Evolutionary conservation across 306 rosid species (phyloP), one percentile per base, ranked within the genome.

Genomic region (Sechiopsis laciniata): DNA sequence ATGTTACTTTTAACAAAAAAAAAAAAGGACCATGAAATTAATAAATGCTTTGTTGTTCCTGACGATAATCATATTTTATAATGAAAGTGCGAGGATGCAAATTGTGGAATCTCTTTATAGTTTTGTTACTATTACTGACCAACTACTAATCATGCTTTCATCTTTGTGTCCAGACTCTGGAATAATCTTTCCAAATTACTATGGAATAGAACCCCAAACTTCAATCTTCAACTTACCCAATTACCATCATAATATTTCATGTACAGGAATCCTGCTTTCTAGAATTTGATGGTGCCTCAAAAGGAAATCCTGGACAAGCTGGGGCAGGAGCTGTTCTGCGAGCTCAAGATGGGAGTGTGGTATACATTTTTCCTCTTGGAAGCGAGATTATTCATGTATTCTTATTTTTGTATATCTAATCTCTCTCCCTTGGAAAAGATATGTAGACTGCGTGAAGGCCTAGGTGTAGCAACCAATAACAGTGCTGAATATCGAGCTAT

Each of bases 221-320:
- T 26, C 22, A 45, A 10, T 4, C 10, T 66, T 55, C 63, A 58
- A 8, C 52, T 12, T 40, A 13, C 26, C 76, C n/a, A 6, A 80
- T 46, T 73, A 21, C 55, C 61, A 40, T 57, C 24, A 62, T 76
- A 13, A 64, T 73, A 3, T 76, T 82, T 53, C 42, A 72, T 79
- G 45, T 74, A 63, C 82, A 89, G 97, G 78, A 75, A 76, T 77
- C 96, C 37, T 94, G 98, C 80, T 78, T 16, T 71, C 83, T 94
- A 60, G 77, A 81, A 57, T 94, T 94, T 55, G 98, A 89, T 77
- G 97, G 98, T 42, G 98, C 97, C 77, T 83, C 89, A 42, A 90
- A 86, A 78, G 98, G 98, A 78, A 94, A 94, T 86, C 98, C 98
- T 76, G 98, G 98, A 77, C 84, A 56, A n/a, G 80, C 97, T 72